These are phyloP conservation scores for Aureobasidium sp. DNA, from an alignment of 2,329 filamentous ascomycete species.

Conservation along the genomic window DNA sequence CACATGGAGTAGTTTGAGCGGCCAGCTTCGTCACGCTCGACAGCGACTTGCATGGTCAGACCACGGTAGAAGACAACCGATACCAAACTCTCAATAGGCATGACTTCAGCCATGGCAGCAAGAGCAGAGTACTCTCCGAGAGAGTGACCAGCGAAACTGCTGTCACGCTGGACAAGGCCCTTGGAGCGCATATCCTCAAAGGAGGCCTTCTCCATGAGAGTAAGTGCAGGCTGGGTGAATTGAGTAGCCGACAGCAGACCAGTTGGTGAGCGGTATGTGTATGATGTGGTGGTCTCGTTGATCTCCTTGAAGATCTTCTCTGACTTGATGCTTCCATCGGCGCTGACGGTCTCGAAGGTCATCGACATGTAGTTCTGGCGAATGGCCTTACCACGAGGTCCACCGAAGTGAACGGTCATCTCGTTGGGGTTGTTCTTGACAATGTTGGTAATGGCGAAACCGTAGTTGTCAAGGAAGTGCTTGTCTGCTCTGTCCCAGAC, in stretches of 20 bases:
- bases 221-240: slow-evolving; percentile 95
- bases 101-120: slow-evolving; percentile 91
- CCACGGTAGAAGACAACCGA: slow-evolving; percentile 99
- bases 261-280: slow-evolving; percentile 93
- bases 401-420: slow-evolving; percentile 95
- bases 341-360: slow-evolving; percentile 96
- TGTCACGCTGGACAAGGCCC: slow-evolving; percentile 90
- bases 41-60: slow-evolving; percentile 97
- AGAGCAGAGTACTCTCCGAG: slow-evolving; percentile 97
- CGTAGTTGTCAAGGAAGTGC: slow-evolving; percentile 98
- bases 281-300: slow-evolving; percentile 81
- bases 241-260: slow-evolving; percentile 94
- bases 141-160: slow-evolving; percentile 95
- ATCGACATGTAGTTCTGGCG: slow-evolving; percentile 99
- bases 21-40: slow-evolving; percentile 86
- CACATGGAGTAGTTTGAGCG: slow-evolving; percentile 99
- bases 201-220: slow-evolving; percentile 98
- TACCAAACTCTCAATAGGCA: slow-evolving; percentile 98
- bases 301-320: slow-evolving; percentile 99
- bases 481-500: slow-evolving; percentile 98
- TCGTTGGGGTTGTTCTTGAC: slow-evolving; percentile 99
- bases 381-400: slow-evolving; percentile 91
- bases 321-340: slow-evolving; percentile 89
- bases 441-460: slow-evolving; percentile 96
- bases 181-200: slow-evolving; percentile 99